A percentile compares a stretch with the other conserved stretches of the same genome.
Evolutionary conservation across 106 monocot genomes (phyloP).

Genomic region (Chionographis japonica): DNA sequence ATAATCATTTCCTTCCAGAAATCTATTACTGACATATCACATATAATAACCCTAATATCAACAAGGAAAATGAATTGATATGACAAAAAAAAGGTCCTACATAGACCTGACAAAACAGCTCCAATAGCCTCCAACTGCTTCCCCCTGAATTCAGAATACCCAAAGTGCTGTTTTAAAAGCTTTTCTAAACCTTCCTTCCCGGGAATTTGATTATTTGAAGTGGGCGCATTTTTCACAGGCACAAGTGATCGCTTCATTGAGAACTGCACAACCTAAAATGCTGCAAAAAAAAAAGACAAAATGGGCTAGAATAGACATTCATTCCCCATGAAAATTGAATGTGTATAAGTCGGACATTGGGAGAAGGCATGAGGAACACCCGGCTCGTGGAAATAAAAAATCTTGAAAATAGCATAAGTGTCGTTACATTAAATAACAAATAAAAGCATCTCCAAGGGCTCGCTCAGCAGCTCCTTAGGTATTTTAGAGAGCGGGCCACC

Average conservation of each 20-base stretch:
- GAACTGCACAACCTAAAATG: too few species aligned
- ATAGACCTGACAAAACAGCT: slow-evolving; percentile 65
- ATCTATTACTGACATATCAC: background rate
- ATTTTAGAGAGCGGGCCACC: too few species aligned
- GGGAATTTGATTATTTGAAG: slow-evolving; percentile 7
- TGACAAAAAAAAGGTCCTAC: background rate
- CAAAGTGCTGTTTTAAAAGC: slow-evolving; percentile 61
- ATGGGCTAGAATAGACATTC: too few species aligned
- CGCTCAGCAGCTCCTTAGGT: too few species aligned
- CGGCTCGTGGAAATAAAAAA: too few species aligned
- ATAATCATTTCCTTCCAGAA: background rate
- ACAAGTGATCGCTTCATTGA: slow-evolving; percentile 60
- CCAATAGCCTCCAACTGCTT: slow-evolving; percentile 88
- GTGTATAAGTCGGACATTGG: too few species aligned
- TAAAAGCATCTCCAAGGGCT: too few species aligned
- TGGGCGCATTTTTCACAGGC: slow-evolving; percentile 12
- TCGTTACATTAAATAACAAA: too few species aligned
- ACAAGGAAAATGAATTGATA: background rate
- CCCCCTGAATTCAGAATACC: slow-evolving; percentile 65
- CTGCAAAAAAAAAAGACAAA: too few species aligned
- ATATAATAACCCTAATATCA: background rate
- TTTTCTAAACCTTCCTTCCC: slow-evolving; percentile 46
- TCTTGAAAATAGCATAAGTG: too few species aligned
- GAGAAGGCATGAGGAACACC: too few species aligned
- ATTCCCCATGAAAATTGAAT: too few species aligned